These are phyloP conservation scores for Erysimum cheiri DNA, from an alignment of 441 rosid species.

Conservation along the genomic window DNA sequence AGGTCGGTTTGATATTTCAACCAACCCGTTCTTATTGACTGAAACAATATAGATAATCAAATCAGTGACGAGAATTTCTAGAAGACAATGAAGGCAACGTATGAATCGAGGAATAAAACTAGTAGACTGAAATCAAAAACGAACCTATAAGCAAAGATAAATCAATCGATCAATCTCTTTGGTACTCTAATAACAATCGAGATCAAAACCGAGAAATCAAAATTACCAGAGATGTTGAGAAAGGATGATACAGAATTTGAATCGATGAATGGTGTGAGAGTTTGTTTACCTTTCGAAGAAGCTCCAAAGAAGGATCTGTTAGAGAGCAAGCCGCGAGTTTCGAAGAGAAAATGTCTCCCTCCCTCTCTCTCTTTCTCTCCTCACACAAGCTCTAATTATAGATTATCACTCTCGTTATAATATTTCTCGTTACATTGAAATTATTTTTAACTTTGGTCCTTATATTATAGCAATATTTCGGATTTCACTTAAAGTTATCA, in stretches of 20 bases:
- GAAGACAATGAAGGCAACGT: neutral
- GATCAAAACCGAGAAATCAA: constrained; percentile 14
- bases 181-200: constrained; percentile 1
- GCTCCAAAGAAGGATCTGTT: constrained; percentile 38
- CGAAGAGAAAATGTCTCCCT: constrained; percentile 40
- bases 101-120: neutral
- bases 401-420: constrained; percentile 3
- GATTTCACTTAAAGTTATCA: neutral
- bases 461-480: neutral
- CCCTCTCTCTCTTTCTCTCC: constrained; percentile 22
- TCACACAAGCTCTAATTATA: constrained; percentile 22
- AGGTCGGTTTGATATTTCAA: neutral
- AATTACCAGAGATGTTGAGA: constrained; percentile 32
- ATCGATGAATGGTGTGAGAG: constrained; percentile 24
- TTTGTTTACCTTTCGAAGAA: constrained; percentile 40
- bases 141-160: constrained; percentile 1
- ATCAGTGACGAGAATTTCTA: neutral
- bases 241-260: constrained; percentile 26
- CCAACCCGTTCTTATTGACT: neutral
- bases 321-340: constrained; percentile 44
- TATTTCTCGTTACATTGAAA: neutral
- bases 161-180: constrained; percentile 26
- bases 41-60: neutral
- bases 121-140: neutral
- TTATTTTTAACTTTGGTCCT: neutral